A percentile compares a stretch with the other conserved stretches of the same genome.
phyloP scores from a whole-genome alignment of 208 protist species.

The Trypanosoma cruzi region DNA sequence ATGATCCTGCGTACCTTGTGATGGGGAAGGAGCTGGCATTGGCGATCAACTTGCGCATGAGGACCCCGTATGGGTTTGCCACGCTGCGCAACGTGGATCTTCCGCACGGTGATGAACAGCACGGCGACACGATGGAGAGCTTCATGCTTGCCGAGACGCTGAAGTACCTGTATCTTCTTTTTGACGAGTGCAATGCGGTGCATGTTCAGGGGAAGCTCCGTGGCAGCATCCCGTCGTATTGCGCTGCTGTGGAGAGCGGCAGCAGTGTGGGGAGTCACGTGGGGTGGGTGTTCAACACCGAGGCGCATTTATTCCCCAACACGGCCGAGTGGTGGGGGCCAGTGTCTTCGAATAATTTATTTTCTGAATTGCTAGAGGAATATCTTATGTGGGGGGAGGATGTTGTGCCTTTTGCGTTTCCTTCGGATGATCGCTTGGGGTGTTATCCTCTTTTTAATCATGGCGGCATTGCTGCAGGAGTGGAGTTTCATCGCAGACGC shows the following conservation, averaged over 20 bases:
- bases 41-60: constrained; percentile 46
- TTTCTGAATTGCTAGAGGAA: background rate
- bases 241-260: background rate
- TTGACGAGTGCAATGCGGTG: constrained; percentile 56
- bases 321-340: constrained; percentile 39
- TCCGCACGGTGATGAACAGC: constrained; percentile 28
- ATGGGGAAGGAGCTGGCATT: constrained; percentile 72
- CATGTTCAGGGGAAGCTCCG: constrained; percentile 27
- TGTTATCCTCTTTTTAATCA: background rate
- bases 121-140: constrained; percentile 89
- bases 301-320: constrained; percentile 65
- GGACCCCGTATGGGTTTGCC: constrained; percentile 59
- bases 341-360: background rate
- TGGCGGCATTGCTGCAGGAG: background rate
- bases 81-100: constrained; percentile 32
- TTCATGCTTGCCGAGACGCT: constrained; percentile 96
- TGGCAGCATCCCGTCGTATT: constrained; percentile 13
- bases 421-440: constrained; percentile 1
- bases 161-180: constrained; percentile 97
- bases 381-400: constrained; percentile 5
- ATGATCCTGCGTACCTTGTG: constrained; percentile 58
- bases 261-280: constrained; percentile 17
- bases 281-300: constrained; percentile 61
- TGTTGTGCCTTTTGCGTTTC: background rate
- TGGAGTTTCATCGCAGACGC: constrained; percentile 5